Evolutionary conservation across 148 eudicot species (phyloP), one percentile per base, ranked within the genome.

Genomic region (Rhododendron henanense): DNA sequence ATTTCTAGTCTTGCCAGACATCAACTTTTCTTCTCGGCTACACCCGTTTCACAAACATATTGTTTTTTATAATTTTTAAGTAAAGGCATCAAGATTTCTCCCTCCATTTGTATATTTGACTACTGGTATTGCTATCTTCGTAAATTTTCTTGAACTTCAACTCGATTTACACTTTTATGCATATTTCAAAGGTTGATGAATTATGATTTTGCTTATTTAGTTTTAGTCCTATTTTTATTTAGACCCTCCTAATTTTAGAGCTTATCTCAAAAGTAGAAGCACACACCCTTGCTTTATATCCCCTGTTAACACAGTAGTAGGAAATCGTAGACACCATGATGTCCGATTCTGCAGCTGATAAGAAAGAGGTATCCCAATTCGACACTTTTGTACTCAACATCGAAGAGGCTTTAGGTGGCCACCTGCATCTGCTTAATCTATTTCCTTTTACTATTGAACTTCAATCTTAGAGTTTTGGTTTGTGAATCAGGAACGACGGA

Each of bases 401-500:
- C 6, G 13, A 48, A 67, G 6, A 14, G 4, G 23, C 53, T 50
- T 50, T 50, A 23, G 6, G 83, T 53, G 35, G 65, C 44, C 83
- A 51, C 39, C 82, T 48, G 14, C 28, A 81, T 81, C 25, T 81
- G 45, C 45, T 33, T 31, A 55, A 18, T 53, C 44, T 33, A 19
- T 51, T 81, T 31, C 2, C 15, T 35, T 39, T 28, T 41, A 77
- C 15, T 18, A 15, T 15, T 16, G 59, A 79, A 28, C 44, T 81
- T 81, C 80, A 44, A 71, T 84, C 63, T 39, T 75, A 6, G 33
- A 21, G 18, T 85, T 57, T 73, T 53, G 63, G 16, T 33, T 50
- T 81, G 67, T 51, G 45, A 57, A 71, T 55, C 86, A 92, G 94
- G 92, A 88, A 86, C 90, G 89, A 35, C 89, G 88, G 82, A 81